Base-by-base conservation (phyloP, 257 asterid genomes). In the Solanum virginianum region DNA sequence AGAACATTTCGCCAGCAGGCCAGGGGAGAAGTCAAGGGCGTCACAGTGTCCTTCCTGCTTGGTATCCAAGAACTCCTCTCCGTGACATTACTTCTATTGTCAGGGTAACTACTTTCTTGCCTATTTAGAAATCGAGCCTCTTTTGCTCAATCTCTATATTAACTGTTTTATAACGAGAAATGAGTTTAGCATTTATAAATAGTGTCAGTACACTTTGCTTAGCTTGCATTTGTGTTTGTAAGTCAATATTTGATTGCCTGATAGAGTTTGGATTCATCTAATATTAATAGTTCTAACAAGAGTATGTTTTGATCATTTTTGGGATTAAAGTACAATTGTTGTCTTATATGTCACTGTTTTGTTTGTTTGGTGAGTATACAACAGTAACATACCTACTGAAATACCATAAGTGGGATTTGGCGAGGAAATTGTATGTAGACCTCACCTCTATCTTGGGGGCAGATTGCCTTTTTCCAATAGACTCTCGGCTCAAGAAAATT, bases 31-130 rank as follows among this genome's bases (percentile, higher is more conserved):
- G 91, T 36, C 91, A 89, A 70, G 92, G 91, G 39, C 92, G 89
- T 66, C 88, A 84, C 12, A 86, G 83, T 80, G 85, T 87, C 26
- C 87, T 94, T 86, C 97, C 97, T 29, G 66, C 87, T 74, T 94
- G 98, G 98, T 93, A 93, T 72, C 96, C 94, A 36, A 90, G 97
- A 81, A 90, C 74, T 20, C 97, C 98, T 36, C 88, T 94, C 20
- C 90, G 85, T 39, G 98, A 94, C 26, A 86, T 94, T 85, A 92
- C 96, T 77, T 82, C 90, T 20, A 86, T 94, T 41, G 88, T 86
- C 39, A 88, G 91, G 98, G 97, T 94, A 94, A 90, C 16, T 54
- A 18, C 55, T 18, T 36, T 22, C 43, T 75, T 22, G 22, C 3
- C 41, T 47, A 24, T 75, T 24, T 74, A 16, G 8, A 17, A 4